These are phyloP conservation scores for Earliella scabrosa DNA, from an alignment of 1,284 basidiomycete genomes.

Conservation along the genomic window DNA sequence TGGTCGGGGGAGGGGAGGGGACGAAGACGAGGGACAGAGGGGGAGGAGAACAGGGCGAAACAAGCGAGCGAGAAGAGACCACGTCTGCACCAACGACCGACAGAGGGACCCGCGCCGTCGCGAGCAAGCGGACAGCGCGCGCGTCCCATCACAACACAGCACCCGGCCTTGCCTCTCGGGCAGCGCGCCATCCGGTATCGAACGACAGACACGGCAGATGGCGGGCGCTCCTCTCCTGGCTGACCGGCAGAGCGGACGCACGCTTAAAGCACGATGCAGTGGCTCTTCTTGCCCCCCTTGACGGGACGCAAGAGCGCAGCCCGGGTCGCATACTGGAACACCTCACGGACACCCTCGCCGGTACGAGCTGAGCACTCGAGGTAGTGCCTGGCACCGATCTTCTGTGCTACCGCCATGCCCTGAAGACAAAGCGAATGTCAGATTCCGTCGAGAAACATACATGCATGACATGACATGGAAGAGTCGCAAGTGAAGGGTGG, in stretches of 20 bases:
- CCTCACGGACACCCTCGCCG: conserved; percentile 76
- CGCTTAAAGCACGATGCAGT: conserved; percentile 58
- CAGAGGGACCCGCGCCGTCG: background rate
- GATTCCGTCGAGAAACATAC: background rate
- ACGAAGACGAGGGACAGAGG: background rate
- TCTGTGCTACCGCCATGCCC: conserved; percentile 74
- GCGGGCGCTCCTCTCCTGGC: background rate
- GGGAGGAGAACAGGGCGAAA: background rate
- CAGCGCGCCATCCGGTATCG: background rate
- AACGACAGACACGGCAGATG: background rate
- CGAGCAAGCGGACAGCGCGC: background rate
- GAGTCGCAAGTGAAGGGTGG: background rate
- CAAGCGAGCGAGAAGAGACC: background rate
- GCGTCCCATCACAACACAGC: background rate
- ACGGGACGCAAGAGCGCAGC: conserved; percentile 56
- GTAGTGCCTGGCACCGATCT: conserved; percentile 77
- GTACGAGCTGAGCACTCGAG: conserved; percentile 78
- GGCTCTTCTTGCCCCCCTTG: conserved; percentile 42
- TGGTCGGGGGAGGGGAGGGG: conserved; percentile 3
- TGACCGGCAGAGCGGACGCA: conserved; percentile 1
- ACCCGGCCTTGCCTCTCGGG: background rate
- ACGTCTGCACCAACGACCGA: background rate
- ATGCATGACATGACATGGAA: background rate
- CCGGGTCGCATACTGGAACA: conserved; percentile 77
- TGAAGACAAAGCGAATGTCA: conserved; percentile 30